These are phyloP conservation scores for Boletus tylopilopsis DNA, from an alignment of 768 basidiomycete species.

Conservation along the genomic window DNA sequence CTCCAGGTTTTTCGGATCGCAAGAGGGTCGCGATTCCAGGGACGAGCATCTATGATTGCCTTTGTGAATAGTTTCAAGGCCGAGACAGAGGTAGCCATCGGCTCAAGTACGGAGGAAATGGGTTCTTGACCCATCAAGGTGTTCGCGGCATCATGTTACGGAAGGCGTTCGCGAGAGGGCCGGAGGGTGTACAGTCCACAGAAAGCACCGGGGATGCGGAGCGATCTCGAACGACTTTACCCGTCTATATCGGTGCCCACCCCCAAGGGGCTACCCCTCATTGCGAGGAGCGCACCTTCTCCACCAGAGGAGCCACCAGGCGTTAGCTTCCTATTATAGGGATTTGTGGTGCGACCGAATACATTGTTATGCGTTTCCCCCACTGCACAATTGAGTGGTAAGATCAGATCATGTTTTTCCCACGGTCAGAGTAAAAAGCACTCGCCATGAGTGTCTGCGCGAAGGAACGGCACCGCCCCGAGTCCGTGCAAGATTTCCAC, in stretches of 20 bases:
- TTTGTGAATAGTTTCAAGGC: conserved; percentile 59
- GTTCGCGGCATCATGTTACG: conserved; percentile 64
- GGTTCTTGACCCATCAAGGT: conserved; percentile 72
- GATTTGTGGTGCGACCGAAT: conserved; percentile 78
- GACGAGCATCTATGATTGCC: conserved; percentile 33
- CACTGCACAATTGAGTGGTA: conserved; percentile 44
- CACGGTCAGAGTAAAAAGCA: background rate
- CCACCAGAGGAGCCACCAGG: conserved; percentile 85
- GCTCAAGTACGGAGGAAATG: conserved; percentile 71
- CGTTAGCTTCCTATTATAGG: conserved; percentile 68
- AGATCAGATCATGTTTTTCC: background rate
- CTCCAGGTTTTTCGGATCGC: conserved; percentile 57
- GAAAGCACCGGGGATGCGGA: conserved; percentile 70
- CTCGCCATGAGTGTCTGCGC: conserved; percentile 70
- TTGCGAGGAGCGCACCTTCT: conserved; percentile 71
- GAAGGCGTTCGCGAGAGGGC: conserved; percentile 67
- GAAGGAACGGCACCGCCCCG: conserved; percentile 72
- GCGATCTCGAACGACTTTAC: conserved; percentile 32
- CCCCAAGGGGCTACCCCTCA: conserved; percentile 49
- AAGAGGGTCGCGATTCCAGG: conserved; percentile 68
- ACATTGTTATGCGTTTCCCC: conserved; percentile 79
- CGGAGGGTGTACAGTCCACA: conserved; percentile 72
- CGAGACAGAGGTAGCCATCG: conserved; percentile 57
- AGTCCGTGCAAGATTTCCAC: conserved; percentile 60
- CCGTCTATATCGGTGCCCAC: conserved; percentile 83